Percentiles rank a stretch among this genome's conserved stretches.
Conservation (phyloP, 2,329 filamentous ascomycete genomes). For the Phaeosphaeria sp. region DNA sequence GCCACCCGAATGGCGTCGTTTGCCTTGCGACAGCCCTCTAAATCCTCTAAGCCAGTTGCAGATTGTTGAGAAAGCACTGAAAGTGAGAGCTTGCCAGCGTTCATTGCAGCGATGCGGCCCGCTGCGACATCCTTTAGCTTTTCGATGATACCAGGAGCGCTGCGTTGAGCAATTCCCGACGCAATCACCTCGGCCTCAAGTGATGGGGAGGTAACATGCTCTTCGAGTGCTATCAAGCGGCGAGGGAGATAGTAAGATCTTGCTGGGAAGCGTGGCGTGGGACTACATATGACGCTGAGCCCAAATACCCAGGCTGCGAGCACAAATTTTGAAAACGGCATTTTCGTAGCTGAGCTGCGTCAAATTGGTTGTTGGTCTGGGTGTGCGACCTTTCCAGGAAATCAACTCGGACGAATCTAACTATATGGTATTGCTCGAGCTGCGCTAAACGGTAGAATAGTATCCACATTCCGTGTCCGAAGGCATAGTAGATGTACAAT, state of each 20-base stretch:
- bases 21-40: conserved; percentile 9
- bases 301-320: background rate
- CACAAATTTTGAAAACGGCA: background rate
- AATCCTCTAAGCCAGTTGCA: conserved; percentile 1
- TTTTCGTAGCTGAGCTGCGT: too few species aligned
- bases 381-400: too few species aligned
- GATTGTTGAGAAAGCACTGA: conserved; percentile 16
- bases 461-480: too few species aligned
- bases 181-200: conserved; percentile 13
- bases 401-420: too few species aligned
- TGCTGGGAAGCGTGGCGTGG: background rate
- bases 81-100: conserved; percentile 10
- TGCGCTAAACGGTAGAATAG: too few species aligned
- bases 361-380: too few species aligned
- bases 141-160: conserved; percentile 3
- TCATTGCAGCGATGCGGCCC: conserved; percentile 12
- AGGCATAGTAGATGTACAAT: background rate
- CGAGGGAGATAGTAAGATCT: conserved; percentile 8
- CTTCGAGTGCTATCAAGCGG: conserved; percentile 15
- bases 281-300: background rate
- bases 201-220: conserved; percentile 12
- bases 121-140: conserved; percentile 13
- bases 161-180: conserved; percentile 2
- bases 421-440: too few species aligned
- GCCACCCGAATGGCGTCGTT: conserved; percentile 45